Evolutionary conservation across 1,284 basidiomycete species (phyloP).

Genomic region (Naganishia albida): DNA sequence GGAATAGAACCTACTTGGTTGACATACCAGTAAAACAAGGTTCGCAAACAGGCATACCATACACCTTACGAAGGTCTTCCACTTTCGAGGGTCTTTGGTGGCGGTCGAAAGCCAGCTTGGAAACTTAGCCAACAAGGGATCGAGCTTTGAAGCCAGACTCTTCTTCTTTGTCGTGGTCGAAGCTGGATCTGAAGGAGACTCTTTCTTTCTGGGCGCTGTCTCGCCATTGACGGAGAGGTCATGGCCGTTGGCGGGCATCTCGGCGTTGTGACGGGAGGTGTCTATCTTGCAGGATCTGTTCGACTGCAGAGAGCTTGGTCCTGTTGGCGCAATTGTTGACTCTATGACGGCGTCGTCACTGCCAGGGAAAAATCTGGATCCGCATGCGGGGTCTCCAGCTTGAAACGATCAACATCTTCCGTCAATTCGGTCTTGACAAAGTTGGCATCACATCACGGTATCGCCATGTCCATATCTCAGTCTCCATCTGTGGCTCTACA

Average conservation of each 20-base stretch:
- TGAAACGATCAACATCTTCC: neutral
- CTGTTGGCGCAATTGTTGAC: neutral
- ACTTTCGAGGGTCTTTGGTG: constrained; percentile 38
- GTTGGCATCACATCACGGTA: too few relatives aligned
- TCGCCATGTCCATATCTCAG: too few relatives aligned
- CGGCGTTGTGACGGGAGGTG: too few relatives aligned
- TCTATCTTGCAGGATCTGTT: too few relatives aligned
- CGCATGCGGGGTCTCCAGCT: constrained; percentile 11
- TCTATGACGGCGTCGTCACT: neutral
- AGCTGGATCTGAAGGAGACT: neutral
- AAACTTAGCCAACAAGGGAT: neutral
- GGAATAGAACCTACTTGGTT: neutral
- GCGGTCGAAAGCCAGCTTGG: constrained; percentile 8
- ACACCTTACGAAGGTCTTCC: constrained; percentile 49
- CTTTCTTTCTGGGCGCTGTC: neutral
- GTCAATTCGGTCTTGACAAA: too few relatives aligned
- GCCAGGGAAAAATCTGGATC: neutral
- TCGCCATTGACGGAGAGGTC: too few relatives aligned
- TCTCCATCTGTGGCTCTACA: too few relatives aligned
- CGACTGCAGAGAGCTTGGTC: too few relatives aligned
- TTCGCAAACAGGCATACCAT: constrained; percentile 44
- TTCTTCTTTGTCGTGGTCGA: neutral
- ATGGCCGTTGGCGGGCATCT: too few relatives aligned
- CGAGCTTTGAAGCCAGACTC: constrained; percentile 2
- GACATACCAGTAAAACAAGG: constrained; percentile 43